A percentile compares a stretch with the other conserved stretches of the same genome.
phyloP scores from a whole-genome alignment of 176 grass and related monocot genomes.

The Dendrocalamus sinicus region DNA sequence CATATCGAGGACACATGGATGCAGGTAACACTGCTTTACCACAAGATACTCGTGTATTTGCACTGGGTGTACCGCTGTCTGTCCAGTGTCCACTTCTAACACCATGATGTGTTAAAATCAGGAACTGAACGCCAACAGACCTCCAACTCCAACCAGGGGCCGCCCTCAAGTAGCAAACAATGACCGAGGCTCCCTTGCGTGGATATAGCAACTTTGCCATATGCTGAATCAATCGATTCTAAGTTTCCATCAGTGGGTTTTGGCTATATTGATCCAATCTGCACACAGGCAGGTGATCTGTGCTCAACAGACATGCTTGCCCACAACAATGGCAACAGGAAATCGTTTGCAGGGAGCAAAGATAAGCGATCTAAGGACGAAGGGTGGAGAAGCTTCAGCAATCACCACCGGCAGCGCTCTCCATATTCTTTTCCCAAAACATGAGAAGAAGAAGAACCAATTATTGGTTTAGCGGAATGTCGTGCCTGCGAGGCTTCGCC shows the following conservation, averaged over 20 bases:
- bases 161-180: constrained; percentile 81
- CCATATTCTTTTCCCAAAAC: constrained; percentile 28
- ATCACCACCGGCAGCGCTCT: constrained; percentile 32
- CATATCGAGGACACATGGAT: constrained; percentile 97
- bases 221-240: constrained; percentile 7
- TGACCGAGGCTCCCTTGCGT: constrained; percentile 80
- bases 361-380: constrained; percentile 5
- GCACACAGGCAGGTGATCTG: constrained; percentile 15
- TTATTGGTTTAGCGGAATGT: constrained; percentile 18
- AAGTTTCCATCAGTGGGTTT: constrained; percentile 26
- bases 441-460: constrained; percentile 42
- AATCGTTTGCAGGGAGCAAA: constrained; percentile 28
- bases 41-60: constrained; percentile 1
- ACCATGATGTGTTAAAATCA: constrained; percentile 34
- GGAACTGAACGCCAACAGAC: constrained; percentile 97
- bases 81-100: constrained; percentile 20
- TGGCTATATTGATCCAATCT: constrained; percentile 38
- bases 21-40: constrained; percentile 63
- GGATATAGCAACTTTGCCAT: constrained; percentile 54
- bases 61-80: not conserved
- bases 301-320: constrained; percentile 30
- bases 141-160: constrained; percentile 87
- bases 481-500: constrained; percentile 48
- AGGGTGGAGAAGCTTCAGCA: constrained; percentile 18
- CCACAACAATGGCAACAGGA: not conserved